These are phyloP conservation scores for Neofusicoccum kwambonambiense DNA, from an alignment of 2,329 filamentous ascomycete genomes.

Conservation along the genomic window DNA sequence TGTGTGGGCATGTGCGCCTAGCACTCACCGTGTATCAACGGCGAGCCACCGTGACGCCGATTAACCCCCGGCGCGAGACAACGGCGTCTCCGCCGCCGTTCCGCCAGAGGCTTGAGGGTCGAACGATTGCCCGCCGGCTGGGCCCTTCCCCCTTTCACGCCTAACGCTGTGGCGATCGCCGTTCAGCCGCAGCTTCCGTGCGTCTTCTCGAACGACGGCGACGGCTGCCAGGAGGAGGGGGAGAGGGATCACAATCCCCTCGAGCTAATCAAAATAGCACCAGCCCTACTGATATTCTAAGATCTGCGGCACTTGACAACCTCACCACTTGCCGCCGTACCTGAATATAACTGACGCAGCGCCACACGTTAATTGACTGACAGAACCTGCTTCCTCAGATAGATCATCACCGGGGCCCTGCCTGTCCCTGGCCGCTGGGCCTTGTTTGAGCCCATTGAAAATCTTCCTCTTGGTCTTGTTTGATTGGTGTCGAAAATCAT, in stretches of 20 bases:
- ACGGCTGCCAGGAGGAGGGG: background rate
- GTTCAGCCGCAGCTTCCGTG: slow-evolving; percentile 1
- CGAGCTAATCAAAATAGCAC: background rate
- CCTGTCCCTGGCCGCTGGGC: background rate
- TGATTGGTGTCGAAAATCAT: background rate
- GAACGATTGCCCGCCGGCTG: background rate
- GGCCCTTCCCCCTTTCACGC: background rate
- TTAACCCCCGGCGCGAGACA: background rate
- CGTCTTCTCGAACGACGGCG: background rate
- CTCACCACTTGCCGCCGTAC: slow-evolving; percentile 1
- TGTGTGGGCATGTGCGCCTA: background rate
- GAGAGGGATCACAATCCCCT: background rate
- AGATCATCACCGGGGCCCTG: background rate
- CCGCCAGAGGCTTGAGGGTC: background rate
- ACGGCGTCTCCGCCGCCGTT: background rate
- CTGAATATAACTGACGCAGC: slow-evolving; percentile 12
- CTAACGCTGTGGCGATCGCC: background rate
- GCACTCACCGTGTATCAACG: too few relatives aligned
- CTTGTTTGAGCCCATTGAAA: background rate
- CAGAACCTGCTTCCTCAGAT: background rate
- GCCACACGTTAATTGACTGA: slow-evolving; percentile 11
- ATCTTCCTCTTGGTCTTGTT: background rate
- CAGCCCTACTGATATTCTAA: slow-evolving; percentile 11
- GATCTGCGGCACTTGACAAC: slow-evolving; percentile 4
- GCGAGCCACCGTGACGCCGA: too few relatives aligned